phyloP scores from a whole-genome alignment of 768 basidiomycete genomes.

The Tricholoma terreum region DNA sequence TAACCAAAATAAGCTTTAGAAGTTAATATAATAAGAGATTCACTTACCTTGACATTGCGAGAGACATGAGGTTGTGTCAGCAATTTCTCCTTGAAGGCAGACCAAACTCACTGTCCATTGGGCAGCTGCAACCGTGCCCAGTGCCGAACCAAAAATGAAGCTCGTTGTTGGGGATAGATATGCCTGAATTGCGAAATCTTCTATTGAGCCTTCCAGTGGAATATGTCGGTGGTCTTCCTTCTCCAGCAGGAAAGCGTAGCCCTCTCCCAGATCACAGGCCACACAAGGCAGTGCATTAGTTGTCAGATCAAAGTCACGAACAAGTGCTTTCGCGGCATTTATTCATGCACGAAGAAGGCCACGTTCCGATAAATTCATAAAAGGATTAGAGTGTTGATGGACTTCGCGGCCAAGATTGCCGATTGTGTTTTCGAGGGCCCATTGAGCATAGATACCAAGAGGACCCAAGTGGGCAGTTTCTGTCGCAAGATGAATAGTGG shows the following conservation, averaged over 20 bases:
- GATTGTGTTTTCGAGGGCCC: conserved; percentile 13
- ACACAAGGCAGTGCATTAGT: background rate
- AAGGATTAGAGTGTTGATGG: conserved; percentile 13
- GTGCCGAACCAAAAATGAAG: background rate
- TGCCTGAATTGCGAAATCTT: background rate
- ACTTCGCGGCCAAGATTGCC: conserved; percentile 6
- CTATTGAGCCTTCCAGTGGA: background rate
- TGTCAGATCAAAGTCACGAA: background rate
- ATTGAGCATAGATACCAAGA: conserved; percentile 13
- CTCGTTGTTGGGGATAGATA: background rate
- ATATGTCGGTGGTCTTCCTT: background rate
- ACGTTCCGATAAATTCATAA: conserved; percentile 9
- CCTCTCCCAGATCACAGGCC: background rate
- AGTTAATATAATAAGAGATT: background rate
- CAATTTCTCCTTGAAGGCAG: too few relatives aligned
- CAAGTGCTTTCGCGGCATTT: background rate
- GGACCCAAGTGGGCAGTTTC: conserved; percentile 16
- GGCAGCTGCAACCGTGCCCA: background rate
- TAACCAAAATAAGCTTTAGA: background rate
- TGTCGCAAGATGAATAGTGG: background rate
- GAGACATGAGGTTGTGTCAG: background rate
- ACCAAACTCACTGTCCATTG: background rate
- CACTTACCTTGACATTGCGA: too few relatives aligned
- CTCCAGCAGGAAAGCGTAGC: background rate
- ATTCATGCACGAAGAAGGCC: background rate